Evolutionary conservation across 2,329 filamentous ascomycete species (phyloP).

Genomic region (Hysterium pulicare): DNA sequence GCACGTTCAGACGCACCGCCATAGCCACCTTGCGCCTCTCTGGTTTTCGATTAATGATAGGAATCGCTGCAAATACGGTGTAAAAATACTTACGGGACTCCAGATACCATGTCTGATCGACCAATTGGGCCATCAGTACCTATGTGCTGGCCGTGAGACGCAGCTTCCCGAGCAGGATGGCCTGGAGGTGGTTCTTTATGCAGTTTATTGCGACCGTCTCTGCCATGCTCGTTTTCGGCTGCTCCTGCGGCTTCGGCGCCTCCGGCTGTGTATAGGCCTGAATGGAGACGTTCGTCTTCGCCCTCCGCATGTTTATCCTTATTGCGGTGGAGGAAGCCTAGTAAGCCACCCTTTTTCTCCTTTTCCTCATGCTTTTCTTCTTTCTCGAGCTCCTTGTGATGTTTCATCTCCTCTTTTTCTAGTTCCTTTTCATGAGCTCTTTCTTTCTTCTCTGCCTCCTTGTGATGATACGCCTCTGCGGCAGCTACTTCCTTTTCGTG

Average conservation of each 20-base stretch:
- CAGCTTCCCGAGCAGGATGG: slow-evolving; percentile 26
- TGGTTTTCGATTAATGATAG: too few relatives aligned
- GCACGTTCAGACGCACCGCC: slow-evolving; percentile 22
- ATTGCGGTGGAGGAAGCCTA: slow-evolving; percentile 41
- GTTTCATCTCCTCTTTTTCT: slow-evolving; percentile 23
- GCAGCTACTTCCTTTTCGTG: not conserved
- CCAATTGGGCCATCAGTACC: slow-evolving; percentile 31
- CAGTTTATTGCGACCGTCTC: slow-evolving; percentile 34
- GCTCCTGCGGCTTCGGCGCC: slow-evolving; percentile 18
- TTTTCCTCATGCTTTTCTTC: slow-evolving; percentile 24
- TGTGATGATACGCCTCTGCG: slow-evolving; percentile 1
- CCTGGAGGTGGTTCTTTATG: slow-evolving; percentile 42
- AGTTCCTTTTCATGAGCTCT: slow-evolving; percentile 4
- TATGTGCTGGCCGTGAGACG: slow-evolving; percentile 17
- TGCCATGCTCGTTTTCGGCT: slow-evolving; percentile 14
- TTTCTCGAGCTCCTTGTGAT: slow-evolving; percentile 19
- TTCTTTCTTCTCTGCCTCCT: slow-evolving; percentile 9
- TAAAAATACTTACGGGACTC: slow-evolving; percentile 23
- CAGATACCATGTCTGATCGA: slow-evolving; percentile 20
- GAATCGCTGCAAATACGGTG: too few relatives aligned
- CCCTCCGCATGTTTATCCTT: slow-evolving; percentile 33
- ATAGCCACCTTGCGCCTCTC: slow-evolving; percentile 11
- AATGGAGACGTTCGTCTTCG: slow-evolving; percentile 16
- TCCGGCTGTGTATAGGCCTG: slow-evolving; percentile 21
- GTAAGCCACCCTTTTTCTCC: slow-evolving; percentile 37